Base-by-base conservation (phyloP, 441 rosid species). In the Croton setiger region DNA sequence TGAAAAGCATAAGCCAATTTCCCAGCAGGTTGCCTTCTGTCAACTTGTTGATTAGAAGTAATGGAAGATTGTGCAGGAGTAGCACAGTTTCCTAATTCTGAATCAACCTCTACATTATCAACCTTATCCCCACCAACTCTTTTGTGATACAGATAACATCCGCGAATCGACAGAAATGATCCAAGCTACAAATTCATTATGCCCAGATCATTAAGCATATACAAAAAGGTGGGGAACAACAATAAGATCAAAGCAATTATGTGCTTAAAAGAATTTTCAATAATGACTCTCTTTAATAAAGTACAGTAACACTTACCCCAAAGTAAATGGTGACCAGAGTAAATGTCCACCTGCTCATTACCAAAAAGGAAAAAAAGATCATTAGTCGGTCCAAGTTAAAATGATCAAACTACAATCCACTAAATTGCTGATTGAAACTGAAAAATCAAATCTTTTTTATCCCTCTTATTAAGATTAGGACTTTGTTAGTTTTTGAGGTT, bases 331-430 rank as follows among this genome's bases (percentile, higher is more conserved):
- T 88, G 69, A 89, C 81, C 57, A 86, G 74, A 18, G 90, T 77
- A 73, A 86, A 87, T 60, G 99, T 95, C 99, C 98, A 92, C 85
- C 99, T 95, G 87, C 64, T 55, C 76, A 76, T 60, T 33, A 72
- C 63, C 78, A 49, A 80, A 49, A 80, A 27, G 76, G 31, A 2
- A 27, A 27, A 27, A 27, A 27, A 27, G 2, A 18, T 17, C 45
- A 51, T 41, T 8, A 23, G 51, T 63, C 56, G 31, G 15, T 72
- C 17, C 33, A 69, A 41, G 23, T 48, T 35, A 17, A 57, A 47
- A 69, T 47, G 21, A 43, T 36, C 35, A 67, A 39, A 37, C 12
- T 41, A 18, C 31, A 57, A 51, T 17, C 17, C 8, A 18, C 44
- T 4, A 23, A 21, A 45, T 7, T 18, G 36, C 5, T 53, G 21